These are phyloP conservation scores for Phymatotrichopsis omnivora DNA, from an alignment of 2,329 filamentous ascomycete genomes.

Conservation along the genomic window DNA sequence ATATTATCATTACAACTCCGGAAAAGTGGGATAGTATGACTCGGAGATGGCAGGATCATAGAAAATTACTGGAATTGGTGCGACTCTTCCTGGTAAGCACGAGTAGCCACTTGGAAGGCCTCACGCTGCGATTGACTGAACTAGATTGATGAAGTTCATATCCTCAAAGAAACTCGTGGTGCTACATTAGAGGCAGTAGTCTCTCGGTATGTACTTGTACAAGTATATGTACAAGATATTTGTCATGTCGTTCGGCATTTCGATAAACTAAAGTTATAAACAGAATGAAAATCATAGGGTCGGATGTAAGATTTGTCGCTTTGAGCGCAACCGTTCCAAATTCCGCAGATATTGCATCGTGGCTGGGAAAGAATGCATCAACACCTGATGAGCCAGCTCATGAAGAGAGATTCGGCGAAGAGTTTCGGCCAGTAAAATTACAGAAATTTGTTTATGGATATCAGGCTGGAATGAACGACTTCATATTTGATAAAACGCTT, in stretches of 20 bases:
- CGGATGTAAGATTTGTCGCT: constrained; percentile 67
- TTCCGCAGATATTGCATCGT: constrained; percentile 65
- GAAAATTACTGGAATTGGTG: constrained; percentile 61
- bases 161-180: constrained; percentile 67
- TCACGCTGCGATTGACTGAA: neutral
- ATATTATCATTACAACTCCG: constrained; percentile 76
- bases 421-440: constrained; percentile 67
- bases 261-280: constrained; percentile 1
- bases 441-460: constrained; percentile 69
- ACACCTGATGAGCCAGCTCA: constrained; percentile 54
- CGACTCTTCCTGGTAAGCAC: constrained; percentile 54
- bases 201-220: constrained; percentile 38
- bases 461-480: constrained; percentile 55
- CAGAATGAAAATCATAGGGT: constrained; percentile 71
- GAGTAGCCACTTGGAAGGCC: neutral
- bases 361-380: constrained; percentile 59
- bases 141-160: constrained; percentile 73
- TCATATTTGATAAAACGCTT: constrained; percentile 62
- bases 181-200: constrained; percentile 75
- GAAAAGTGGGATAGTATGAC: constrained; percentile 92
- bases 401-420: constrained; percentile 63
- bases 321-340: constrained; percentile 79
- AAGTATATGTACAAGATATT: neutral
- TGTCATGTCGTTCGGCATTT: neutral
- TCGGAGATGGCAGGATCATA: constrained; percentile 74